Evolutionary conservation across 768 basidiomycete species (phyloP), one percentile per base, ranked within the genome.

Genomic region (Gymnopilus junonius): DNA sequence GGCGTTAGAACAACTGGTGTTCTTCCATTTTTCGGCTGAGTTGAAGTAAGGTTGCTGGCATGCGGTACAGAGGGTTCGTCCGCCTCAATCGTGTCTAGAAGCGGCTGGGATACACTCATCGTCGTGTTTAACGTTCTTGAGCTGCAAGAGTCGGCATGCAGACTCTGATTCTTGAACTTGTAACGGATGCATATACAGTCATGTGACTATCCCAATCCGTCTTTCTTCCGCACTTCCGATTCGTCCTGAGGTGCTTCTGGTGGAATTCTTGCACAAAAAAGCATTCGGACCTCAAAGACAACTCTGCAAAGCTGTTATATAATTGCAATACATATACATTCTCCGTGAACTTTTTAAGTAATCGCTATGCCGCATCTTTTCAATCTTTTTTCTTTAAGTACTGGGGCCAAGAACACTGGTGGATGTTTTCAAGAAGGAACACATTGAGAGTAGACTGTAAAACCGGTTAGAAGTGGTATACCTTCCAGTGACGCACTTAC

Each of bases 1-100:
- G 87, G 88, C 12, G 83, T 87, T 57, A 88, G 79, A 21, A 88
- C 87, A 25, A 89, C 84, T 2, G 83, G 82, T 31, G 77, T 65
- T 58, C 70, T 74, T 17, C 72, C 57, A 55, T 70, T 66, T 63
- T 74, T 59, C 43, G 69, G 69, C 58, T 78, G 73, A 46, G 71
- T 40, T 57, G 71, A 54, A 69, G 67, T 42, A 62, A 58, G 56
- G 77, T 81, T 62, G 76, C 77, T 77, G 39, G 76, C 69, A 37
- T 71, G 77, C 39, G 64, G 69, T 15, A 71, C 78, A 34, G 75
- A 73, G 56, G 79, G 80, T 43, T 94, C 94, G 75, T 97, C 95
- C 31, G 95, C 87, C 74, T 96, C 95, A 59, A 97, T 97, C 34
- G 91, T 92, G 62, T 90, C 83, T 48, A 94, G 80, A 54, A 94